phyloP scores from a whole-genome alignment of 148 eudicot genomes.

The Fallopia convolvulus region DNA sequence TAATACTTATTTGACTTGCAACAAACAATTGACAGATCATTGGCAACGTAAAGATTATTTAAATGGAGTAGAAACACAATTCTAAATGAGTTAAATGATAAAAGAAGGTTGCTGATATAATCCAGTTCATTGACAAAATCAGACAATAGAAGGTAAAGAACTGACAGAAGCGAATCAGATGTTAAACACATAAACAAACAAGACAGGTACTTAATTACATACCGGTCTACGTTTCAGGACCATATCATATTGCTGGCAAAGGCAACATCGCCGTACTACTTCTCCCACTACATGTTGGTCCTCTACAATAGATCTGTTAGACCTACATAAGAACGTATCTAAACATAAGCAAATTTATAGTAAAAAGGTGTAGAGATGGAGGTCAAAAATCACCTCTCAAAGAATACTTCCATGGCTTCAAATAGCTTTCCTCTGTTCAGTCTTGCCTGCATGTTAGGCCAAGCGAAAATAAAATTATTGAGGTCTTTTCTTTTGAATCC shows the following conservation, averaged over 20 bases:
- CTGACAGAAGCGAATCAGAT: not conserved
- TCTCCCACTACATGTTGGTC: constrained; percentile 55
- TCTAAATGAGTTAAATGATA: not conserved
- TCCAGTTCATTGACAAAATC: constrained; percentile 4
- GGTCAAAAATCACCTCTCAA: constrained; percentile 53
- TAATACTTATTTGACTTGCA: not conserved
- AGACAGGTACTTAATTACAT: constrained; percentile 11
- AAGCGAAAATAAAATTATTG: not conserved
- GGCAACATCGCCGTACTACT: constrained; percentile 58
- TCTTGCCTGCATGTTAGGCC: constrained; percentile 49
- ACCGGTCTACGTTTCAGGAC: constrained; percentile 77
- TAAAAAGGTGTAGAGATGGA: constrained; percentile 8
- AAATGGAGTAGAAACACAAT: not conserved
- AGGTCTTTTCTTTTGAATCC: not conserved
- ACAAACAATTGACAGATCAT: not conserved
- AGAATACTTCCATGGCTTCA: constrained; percentile 83
- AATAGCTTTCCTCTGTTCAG: constrained; percentile 69
- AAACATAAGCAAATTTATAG: not conserved
- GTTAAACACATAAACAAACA: not conserved
- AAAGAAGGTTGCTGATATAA: not conserved
- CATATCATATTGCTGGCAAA: constrained; percentile 79
- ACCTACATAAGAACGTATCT: constrained; percentile 27
- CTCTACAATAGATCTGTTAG: constrained; percentile 44
- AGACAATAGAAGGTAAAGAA: not conserved
- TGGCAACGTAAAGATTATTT: not conserved